These are phyloP conservation scores for Bonia amplexicaulis DNA, from an alignment of 176 grass and related monocot species.

Conservation along the genomic window DNA sequence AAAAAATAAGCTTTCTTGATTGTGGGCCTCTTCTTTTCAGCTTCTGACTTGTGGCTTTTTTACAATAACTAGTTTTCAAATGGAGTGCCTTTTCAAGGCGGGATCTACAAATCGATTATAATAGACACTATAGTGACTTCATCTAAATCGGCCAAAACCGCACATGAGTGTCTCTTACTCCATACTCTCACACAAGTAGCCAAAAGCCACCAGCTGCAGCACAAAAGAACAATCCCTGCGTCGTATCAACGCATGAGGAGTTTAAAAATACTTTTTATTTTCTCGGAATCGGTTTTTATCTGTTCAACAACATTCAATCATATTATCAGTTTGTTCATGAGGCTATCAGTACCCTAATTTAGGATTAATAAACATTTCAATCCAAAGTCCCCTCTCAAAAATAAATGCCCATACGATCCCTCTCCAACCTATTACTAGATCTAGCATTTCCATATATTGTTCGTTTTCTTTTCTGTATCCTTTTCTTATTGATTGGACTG, in stretches of 20 bases:
- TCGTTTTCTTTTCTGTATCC: neutral
- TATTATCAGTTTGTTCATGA: neutral
- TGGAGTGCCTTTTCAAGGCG: too few relatives aligned
- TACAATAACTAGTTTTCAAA: too few relatives aligned
- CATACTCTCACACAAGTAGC: too few relatives aligned
- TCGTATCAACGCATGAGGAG: neutral
- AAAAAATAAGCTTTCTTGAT: neutral
- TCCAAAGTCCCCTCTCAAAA: neutral
- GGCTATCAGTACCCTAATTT: neutral
- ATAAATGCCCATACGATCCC: neutral
- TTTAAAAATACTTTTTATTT: neutral
- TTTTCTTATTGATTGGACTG: slow-evolving; percentile 19
- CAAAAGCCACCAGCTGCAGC: too few relatives aligned
- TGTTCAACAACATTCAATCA: neutral
- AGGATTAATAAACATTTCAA: neutral
- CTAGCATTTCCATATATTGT: neutral
- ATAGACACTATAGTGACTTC: too few relatives aligned
- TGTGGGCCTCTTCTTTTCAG: too few relatives aligned
- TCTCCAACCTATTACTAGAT: neutral
- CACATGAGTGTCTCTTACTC: too few relatives aligned
- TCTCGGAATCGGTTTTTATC: neutral
- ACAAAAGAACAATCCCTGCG: too few relatives aligned
- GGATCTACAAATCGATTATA: too few relatives aligned
- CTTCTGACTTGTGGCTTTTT: too few relatives aligned
- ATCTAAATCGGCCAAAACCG: too few relatives aligned